Base-by-base conservation (phyloP, 495 filamentous ascomycete genomes). In the Penicillium malachiteum region DNA sequence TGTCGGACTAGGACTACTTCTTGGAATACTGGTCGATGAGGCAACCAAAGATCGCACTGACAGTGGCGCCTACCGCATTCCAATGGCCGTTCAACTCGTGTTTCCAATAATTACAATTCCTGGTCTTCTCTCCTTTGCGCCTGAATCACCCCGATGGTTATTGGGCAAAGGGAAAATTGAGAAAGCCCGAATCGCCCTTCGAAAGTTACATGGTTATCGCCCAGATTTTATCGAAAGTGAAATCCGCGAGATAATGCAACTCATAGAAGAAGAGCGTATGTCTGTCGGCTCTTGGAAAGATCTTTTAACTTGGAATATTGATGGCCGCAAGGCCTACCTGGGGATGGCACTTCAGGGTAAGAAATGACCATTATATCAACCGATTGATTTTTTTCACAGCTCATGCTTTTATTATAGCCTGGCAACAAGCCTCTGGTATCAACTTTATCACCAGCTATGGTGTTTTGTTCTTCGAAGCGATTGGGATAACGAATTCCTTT, bases 371-470 rank as follows among this genome's bases (percentile, higher is more conserved):
- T 26, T 1, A 26, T 26, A 1, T 26, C 4, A 26, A 26, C 21
- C 21, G 21, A 26, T 26, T 26, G 21, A 26, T 26, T 26, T 44
- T 2, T 14, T 46, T 11, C 11, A 7, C 10, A 5, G 30, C 5
- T 26, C 13, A 46, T 14, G 13, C 21, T 26, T 6, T 46, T 5
- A 1, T 12, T 31, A 45, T 32, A 46, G 43, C 43, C 21, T 46
- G 43, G 43, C 43, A 46, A 46, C 43, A 46, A 46, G 43, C 43
- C 1, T 46, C 43, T 13, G 43, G 43, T 32, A 46, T 46, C 43
- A 46, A 46, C 43, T 46, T 46, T 7, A 46, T 46, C 12, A 46
- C 43, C 21, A 46, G 43, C 12, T 46, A 46, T 32, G 43, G 43
- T 46, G 31, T 46, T 13, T 11, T 46, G 2, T 46, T 46, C 26